Base-by-base conservation (phyloP, 1,139 yeast genomes). In the Suhomyces bribrorum region DNA sequence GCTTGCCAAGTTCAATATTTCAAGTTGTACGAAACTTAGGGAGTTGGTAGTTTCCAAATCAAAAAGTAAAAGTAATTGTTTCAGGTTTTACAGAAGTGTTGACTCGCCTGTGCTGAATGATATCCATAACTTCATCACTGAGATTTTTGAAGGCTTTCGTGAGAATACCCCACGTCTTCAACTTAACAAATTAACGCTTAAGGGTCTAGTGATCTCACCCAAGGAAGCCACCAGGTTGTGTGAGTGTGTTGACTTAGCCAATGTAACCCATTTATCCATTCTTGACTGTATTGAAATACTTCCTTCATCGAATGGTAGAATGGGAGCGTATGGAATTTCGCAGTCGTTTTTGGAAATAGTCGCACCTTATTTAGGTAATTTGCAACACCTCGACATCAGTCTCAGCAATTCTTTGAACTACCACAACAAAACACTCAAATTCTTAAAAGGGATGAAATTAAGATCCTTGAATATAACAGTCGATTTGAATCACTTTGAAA, bases 371-470 rank as follows among this genome's bases (percentile, higher is more conserved):
- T 31, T 54, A 23, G 30, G 29, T 5, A 37, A 36, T 16, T 36
- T 56, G 15, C 31, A 40, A 18, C 38, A 37, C 11, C 31, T 57
- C 18, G 48, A 50, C 12, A 29, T 60, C 18, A 44, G 52, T 26
- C 26, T 58, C 7, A 25, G 37, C n/a, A 59, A 59, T 37, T 52
- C 52, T 22, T 48, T 54, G 4, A 42, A 45, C 30, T 40, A 45
- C 36, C 54, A 55, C 32, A 36, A 41, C n/a, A 39, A 43, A 23
- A 36, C 50, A 7, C 40, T 41, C 12, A 32, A 34, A 6, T 48
- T 56, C 32, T 25, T 55, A 7, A 16, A 6, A 9, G 18, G 25
- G 2, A 26, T 33, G 3, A 11, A 22, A 9, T 44, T 57, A 31
- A 24, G 28, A 22, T 35, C 45, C 5, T 40, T 58, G 7, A 48